Evolutionary conservation across 2,329 filamentous ascomycete genomes (phyloP), one percentile per base, ranked within the genome.

Genomic region (Rosellinia necatrix): DNA sequence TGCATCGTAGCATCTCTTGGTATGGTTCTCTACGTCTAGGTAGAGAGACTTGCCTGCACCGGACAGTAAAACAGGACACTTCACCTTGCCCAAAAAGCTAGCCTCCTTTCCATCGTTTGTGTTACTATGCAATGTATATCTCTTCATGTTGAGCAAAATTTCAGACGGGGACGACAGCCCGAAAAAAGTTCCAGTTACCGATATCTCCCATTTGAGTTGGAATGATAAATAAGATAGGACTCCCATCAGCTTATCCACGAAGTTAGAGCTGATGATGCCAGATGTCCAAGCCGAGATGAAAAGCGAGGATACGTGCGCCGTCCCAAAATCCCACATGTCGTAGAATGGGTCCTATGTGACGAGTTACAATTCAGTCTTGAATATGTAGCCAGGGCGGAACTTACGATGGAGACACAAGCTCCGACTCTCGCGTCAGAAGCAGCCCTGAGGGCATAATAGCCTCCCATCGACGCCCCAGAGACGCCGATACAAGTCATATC

Each of bases 161-260:
- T 66, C 60, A 3, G 68, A 56, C 2, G 64, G 63, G 7, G 48
- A 53, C 12, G 49, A 51, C 2, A 53, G 5, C 2, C 69, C 70
- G 17, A 64, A 64, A n/a, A 64, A 63, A 35, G 61, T 60, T 19
- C 63, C 61, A 1, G 59, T 52, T 21, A 67, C 60, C 2, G 55
- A 61, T 25, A 71, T 67, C 29, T 72, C 68, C 70, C 70, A 72
- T 4, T 60, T 62, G 10, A 66, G 35, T 44, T 71, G 70, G 46
- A 72, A 72, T 3, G 65, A 64, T 13, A 66, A 25, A 0, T 48
- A 22, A 5, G 50, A 55, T 1, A 64, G 40, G 1, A 59, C 27
- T 6, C 47, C 52, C 6, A 70, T 61, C 2, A 70, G n/a, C 21
- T 13, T 51, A 59, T 72, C 64, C 32, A 72, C 64, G 17, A 70